phyloP scores from a whole-genome alignment of 768 basidiomycete species.

The Cystofilobasidium capitatum region DNA sequence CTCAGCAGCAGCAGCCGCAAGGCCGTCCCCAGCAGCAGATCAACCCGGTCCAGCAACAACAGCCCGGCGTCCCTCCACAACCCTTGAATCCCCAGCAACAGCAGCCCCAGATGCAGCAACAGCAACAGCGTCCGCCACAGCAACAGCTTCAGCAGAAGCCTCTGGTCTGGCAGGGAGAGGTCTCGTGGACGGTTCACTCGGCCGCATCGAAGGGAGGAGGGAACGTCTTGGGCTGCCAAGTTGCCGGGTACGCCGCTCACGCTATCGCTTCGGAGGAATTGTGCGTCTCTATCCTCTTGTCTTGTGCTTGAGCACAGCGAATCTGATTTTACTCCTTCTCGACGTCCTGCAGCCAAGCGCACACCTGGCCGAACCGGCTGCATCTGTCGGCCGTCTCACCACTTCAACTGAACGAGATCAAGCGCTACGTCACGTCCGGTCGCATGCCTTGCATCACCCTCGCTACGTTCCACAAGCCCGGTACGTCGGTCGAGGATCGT shows the following conservation, averaged over 20 bases:
- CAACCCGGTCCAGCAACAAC: background rate
- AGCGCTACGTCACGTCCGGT: slow-evolving; percentile 4
- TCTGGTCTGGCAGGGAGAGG: slow-evolving; percentile 9
- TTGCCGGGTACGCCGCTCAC: slow-evolving; percentile 2
- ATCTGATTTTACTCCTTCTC: background rate
- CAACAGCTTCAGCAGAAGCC: background rate
- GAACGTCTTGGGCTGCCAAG: slow-evolving; percentile 5
- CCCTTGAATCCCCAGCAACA: background rate
- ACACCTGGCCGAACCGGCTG: slow-evolving; percentile 6
- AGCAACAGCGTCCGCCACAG: background rate
- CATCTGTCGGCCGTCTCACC: slow-evolving; percentile 11
- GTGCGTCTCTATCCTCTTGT: background rate
- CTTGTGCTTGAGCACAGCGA: no score
- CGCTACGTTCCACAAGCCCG: background rate
- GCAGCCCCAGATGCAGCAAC: background rate
- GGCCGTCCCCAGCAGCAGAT: background rate
- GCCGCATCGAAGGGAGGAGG: background rate
- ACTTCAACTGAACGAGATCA: slow-evolving; percentile 1
- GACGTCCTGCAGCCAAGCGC: background rate
- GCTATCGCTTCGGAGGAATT: background rate
- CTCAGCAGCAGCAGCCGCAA: background rate
- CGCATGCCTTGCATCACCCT: slow-evolving; percentile 13
- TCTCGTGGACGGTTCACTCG: slow-evolving; percentile 10
- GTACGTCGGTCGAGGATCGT: background rate
- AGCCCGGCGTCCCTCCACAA: background rate